These are phyloP conservation scores for Microbotryum intermedium DNA, from an alignment of 1,284 basidiomycete genomes.

Conservation along the genomic window DNA sequence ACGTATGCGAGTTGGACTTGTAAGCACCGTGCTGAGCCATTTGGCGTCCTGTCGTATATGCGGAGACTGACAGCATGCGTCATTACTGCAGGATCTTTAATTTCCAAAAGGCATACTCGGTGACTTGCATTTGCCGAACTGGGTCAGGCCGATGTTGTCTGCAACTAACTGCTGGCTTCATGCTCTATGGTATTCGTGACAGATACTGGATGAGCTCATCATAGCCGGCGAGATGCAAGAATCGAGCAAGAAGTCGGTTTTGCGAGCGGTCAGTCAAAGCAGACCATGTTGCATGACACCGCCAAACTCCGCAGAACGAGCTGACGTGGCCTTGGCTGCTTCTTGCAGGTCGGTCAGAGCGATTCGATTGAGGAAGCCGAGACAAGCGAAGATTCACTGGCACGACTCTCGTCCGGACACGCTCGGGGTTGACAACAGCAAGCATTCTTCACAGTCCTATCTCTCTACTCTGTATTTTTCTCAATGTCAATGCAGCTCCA, in stretches of 20 bases:
- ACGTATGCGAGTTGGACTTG: constrained; percentile 94
- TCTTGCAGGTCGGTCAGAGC: constrained; percentile 47
- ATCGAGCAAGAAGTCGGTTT: constrained; percentile 93
- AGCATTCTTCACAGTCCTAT: background rate
- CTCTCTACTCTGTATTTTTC: too few species aligned
- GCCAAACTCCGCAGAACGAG: background rate
- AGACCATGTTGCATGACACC: background rate
- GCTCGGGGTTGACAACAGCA: too few species aligned
- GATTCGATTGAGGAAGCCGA: constrained; percentile 47
- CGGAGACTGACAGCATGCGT: background rate
- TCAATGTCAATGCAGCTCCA: too few species aligned
- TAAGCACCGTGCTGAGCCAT: constrained; percentile 40
- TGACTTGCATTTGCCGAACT: constrained; percentile 38
- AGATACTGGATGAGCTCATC: constrained; percentile 96
- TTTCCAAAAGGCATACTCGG: constrained; percentile 94
- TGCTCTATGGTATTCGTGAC: constrained; percentile 14
- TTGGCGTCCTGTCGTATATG: too few species aligned
- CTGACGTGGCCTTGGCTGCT: background rate
- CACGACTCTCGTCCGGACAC: background rate
- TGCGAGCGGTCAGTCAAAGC: constrained; percentile 59
- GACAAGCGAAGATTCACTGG: constrained; percentile 20
- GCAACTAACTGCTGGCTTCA: constrained; percentile 5
- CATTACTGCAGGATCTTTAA: constrained; percentile 71
- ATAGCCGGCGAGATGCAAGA: constrained; percentile 98
- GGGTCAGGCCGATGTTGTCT: background rate